A percentile compares a stretch with the other conserved stretches of the same genome.
phyloP scores from a whole-genome alignment of 148 eudicot species.

The Persicaria tinctoria region DNA sequence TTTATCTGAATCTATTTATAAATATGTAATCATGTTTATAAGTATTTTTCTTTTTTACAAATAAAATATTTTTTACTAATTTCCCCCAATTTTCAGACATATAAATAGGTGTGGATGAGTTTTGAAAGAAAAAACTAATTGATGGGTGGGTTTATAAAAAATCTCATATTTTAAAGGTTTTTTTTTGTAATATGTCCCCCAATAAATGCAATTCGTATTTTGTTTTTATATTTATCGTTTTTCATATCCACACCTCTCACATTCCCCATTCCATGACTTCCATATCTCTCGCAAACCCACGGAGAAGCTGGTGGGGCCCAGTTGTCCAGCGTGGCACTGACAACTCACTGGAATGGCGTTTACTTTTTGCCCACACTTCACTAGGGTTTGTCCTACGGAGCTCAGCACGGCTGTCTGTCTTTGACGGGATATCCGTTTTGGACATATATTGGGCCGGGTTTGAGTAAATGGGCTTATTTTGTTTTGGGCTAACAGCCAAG shows the following conservation, averaged over 20 bases:
- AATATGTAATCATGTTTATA: no score
- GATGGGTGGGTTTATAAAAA: no score
- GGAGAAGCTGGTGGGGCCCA: neutral
- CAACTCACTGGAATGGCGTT: constrained; percentile 8
- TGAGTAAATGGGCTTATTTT: neutral
- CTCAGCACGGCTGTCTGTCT: neutral
- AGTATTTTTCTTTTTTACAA: no score
- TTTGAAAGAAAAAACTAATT: no score
- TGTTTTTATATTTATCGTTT: neutral
- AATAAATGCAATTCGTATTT: neutral
- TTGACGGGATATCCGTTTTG: neutral
- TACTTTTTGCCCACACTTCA: constrained; percentile 9
- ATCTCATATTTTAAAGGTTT: no score
- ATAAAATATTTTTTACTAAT: no score
- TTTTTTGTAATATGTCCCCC: no score
- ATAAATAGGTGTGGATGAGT: no score
- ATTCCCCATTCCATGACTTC: neutral
- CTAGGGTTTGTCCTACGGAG: constrained; percentile 11
- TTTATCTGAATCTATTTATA: no score
- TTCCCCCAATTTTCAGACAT: no score
- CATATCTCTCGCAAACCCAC: neutral
- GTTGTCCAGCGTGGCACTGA: neutral
- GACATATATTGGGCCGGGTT: neutral
- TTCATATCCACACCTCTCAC: neutral
- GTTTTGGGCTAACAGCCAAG: neutral